Percentiles rank a stretch among this genome's conserved stretches.
phyloP scores from a whole-genome alignment of 2,329 filamentous ascomycete species.

The Ambrosiella cleistominuta region DNA sequence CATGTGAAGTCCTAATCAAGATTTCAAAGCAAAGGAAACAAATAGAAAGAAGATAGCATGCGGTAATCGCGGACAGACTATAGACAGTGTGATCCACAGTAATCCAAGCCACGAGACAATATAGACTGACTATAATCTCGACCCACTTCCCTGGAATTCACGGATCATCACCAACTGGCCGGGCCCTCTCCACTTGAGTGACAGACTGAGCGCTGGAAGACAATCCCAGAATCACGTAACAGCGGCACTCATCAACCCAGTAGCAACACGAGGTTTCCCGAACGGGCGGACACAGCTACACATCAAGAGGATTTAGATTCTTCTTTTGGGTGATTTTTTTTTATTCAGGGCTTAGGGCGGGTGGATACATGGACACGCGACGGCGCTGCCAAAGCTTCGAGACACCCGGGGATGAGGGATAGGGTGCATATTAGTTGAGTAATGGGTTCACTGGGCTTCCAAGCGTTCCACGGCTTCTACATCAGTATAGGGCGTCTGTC shows the following conservation, averaged over 20 bases:
- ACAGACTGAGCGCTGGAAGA: too few relatives aligned
- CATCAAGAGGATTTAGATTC: neutral
- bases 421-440: neutral
- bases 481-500: neutral
- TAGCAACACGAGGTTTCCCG: neutral
- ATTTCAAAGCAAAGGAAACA: neutral
- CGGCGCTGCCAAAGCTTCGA: neutral
- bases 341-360: neutral
- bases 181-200: too few relatives aligned
- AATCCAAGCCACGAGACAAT: neutral
- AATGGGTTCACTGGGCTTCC: neutral
- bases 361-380: neutral
- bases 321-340: too few relatives aligned
- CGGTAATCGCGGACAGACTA: neutral
- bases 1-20: neutral
- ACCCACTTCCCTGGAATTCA: too few relatives aligned
- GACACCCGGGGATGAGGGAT: neutral
- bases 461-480: neutral
- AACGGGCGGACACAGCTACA: neutral
- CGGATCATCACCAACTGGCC: too few relatives aligned
- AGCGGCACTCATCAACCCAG: neutral
- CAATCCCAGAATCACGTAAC: too few relatives aligned
- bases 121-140: too few relatives aligned
- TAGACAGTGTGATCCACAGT: neutral
- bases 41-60: too few relatives aligned